phyloP scores from a whole-genome alignment of 1,139 yeast species.

The Debaryomyces robertsiae region DNA sequence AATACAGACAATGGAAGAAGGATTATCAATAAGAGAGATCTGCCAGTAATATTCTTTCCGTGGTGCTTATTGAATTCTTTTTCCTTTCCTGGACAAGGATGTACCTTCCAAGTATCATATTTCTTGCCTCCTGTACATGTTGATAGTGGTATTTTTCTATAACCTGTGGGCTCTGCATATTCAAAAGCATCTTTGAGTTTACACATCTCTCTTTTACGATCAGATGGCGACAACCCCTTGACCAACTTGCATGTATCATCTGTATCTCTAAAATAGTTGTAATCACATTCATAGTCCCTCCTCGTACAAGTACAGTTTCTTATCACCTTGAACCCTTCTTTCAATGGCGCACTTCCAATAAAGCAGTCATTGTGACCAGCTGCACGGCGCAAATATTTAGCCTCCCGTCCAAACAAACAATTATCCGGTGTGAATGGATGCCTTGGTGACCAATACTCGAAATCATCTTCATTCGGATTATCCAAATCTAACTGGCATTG shows the following conservation, averaged over 20 bases:
- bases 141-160: constrained; percentile 47
- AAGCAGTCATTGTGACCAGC: constrained; percentile 67
- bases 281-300: constrained; percentile 92
- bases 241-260: constrained; percentile 90
- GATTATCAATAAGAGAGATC: constrained; percentile 53
- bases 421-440: constrained; percentile 62
- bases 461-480: constrained; percentile 66
- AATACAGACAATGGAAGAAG: constrained; percentile 62
- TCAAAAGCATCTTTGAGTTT: constrained; percentile 57
- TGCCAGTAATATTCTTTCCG: constrained; percentile 60
- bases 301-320: constrained; percentile 84
- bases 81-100: constrained; percentile 88
- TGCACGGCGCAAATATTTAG: constrained; percentile 73
- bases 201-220: constrained; percentile 64
- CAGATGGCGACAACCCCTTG: constrained; percentile 67
- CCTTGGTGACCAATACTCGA: constrained; percentile 78
- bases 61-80: constrained; percentile 60
- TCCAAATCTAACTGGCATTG: constrained; percentile 72
- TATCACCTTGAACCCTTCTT: constrained; percentile 58
- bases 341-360: constrained; percentile 74
- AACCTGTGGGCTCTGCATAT: constrained; percentile 49
- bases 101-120: constrained; percentile 66
- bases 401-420: constrained; percentile 90
- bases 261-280: constrained; percentile 65
- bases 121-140: constrained; percentile 48